Evolutionary conservation across 805 yeast species (phyloP), one percentile per base, ranked within the genome.

Genomic region (Debaryomyces prosopidis): DNA sequence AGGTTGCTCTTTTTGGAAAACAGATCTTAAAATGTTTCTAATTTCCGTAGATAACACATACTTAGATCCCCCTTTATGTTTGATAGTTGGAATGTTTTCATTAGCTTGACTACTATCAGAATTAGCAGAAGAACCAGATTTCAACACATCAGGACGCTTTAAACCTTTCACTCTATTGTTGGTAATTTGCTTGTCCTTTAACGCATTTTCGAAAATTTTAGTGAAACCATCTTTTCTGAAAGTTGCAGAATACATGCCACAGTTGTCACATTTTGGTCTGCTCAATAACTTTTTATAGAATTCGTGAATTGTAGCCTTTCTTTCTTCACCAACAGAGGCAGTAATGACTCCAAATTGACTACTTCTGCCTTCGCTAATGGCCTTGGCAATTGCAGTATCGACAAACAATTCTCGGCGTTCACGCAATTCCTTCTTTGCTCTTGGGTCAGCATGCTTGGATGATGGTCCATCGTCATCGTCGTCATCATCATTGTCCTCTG

Each of bases 211-310:
- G 60, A 94, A 94, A 51, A 94, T 82, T 73, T 95, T 94, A 50
- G 91, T 80, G 61, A 82, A 85, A 0, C 99, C 99, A 63, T 94
- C 99, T 59, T 91, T 92, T 71, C 99, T 83, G 75, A 85, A 92
- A 30, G 85, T 76, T 44, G 99, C 98, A 37, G 97, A 89, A 66
- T 76, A 88, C 96, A 91, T 88, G 36, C 90, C 89, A 79, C 99
- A 94, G 68, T 91, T 90, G 59, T 89, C 96, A 79, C 99, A 94
- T 66, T 84, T 87, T 45, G 90, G 84, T 66, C 97, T 82, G 39
- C 86, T 66, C 51, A 88, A 69, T 40, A 91, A 66, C 56, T 80
- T 80, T 57, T 80, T 81, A 73, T 90, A 88, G 58, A 91, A 85
- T 30, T 85, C 89, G 46, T 82, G 85, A 52, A 89, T 75, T 45